These are phyloP conservation scores for Herpetomonas samuelpessoai DNA, from an alignment of 208 protist species.

Conservation along the genomic window DNA sequence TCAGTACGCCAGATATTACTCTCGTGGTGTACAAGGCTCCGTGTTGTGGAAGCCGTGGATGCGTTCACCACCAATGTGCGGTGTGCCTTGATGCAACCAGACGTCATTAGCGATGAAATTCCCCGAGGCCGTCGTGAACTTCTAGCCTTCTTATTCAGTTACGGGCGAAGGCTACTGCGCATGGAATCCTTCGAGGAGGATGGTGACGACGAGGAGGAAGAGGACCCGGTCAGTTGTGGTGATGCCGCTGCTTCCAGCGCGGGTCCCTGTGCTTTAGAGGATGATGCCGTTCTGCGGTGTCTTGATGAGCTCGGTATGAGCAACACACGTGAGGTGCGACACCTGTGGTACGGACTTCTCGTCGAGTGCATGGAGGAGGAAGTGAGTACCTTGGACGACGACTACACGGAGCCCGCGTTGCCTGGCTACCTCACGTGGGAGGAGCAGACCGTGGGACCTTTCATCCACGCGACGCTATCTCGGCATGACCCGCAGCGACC, in stretches of 20 bases:
- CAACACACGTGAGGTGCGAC: constrained; percentile 46
- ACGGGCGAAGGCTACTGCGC: constrained; percentile 26
- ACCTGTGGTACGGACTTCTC: constrained; percentile 59
- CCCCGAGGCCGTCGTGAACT: constrained; percentile 44
- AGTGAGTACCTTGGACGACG: constrained; percentile 51
- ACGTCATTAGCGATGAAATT: constrained; percentile 58
- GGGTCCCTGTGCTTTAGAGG: not conserved
- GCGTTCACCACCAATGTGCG: constrained; percentile 51
- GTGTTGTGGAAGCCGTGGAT: constrained; percentile 18
- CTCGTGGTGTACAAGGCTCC: constrained; percentile 50
- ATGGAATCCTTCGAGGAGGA: not conserved
- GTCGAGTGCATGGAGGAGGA: constrained; percentile 40
- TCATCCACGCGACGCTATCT: constrained; percentile 55
- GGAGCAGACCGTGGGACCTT: constrained; percentile 62
- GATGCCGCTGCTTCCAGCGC: not conserved
- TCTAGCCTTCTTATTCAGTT: constrained; percentile 40
- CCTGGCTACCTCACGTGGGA: constrained; percentile 59
- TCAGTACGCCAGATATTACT: constrained; percentile 26
- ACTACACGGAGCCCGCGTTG: constrained; percentile 56
- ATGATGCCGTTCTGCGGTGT: constrained; percentile 39
- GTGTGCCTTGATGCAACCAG: constrained; percentile 54
- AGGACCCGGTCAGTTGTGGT: constrained; percentile 7
- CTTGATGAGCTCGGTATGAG: constrained; percentile 70
- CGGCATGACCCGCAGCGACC: constrained; percentile 8
- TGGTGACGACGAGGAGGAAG: constrained; percentile 4